phyloP scores from a whole-genome alignment of 495 filamentous ascomycete genomes.

The Pyrenula aspistea region DNA sequence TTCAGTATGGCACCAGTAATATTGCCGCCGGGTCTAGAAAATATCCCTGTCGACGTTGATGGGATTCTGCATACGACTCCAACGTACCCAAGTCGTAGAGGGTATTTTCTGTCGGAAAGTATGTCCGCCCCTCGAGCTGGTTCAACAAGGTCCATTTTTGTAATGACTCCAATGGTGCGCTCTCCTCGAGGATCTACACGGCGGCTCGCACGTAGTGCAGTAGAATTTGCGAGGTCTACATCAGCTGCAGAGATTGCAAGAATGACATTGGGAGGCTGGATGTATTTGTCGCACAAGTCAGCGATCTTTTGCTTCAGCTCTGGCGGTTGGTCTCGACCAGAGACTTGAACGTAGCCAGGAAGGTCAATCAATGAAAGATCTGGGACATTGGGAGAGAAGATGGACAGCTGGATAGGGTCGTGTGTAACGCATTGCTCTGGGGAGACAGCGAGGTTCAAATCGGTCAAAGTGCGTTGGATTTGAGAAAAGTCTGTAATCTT shows the following conservation, averaged over 20 bases:
- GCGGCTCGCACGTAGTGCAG: constrained; percentile 79
- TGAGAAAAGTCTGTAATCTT: constrained; percentile 89
- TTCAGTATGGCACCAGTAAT: constrained; percentile 70
- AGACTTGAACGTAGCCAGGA: constrained; percentile 94
- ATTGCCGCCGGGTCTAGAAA: constrained; percentile 73
- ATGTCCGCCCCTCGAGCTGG: constrained; percentile 65
- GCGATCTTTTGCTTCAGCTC: constrained; percentile 93
- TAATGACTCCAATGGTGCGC: constrained; percentile 93
- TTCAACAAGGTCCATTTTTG: constrained; percentile 98
- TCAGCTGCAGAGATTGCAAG: constrained; percentile 95
- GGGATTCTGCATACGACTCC: constrained; percentile 81
- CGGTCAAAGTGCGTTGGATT: constrained; percentile 86
- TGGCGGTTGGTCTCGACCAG: constrained; percentile 75
- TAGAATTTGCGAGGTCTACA: constrained; percentile 93
- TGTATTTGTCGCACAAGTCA: constrained; percentile 97
- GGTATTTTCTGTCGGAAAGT: constrained; percentile 81
- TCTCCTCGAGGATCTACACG: constrained; percentile 91
- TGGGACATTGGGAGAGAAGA: constrained; percentile 89
- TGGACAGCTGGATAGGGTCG: constrained; percentile 89
- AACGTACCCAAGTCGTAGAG: constrained; percentile 90
- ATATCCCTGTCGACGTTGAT: constrained; percentile 57
- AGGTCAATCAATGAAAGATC: constrained; percentile 95
- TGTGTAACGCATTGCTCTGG: constrained; percentile 86
- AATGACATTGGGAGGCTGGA: constrained; percentile 90
- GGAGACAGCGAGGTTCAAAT: constrained; percentile 87